Percentiles rank a stretch among this genome's conserved stretches.
These are phyloP conservation scores for Penicillium coprophilum DNA, from an alignment of 495 filamentous ascomycete species.

Conservation along the genomic window DNA sequence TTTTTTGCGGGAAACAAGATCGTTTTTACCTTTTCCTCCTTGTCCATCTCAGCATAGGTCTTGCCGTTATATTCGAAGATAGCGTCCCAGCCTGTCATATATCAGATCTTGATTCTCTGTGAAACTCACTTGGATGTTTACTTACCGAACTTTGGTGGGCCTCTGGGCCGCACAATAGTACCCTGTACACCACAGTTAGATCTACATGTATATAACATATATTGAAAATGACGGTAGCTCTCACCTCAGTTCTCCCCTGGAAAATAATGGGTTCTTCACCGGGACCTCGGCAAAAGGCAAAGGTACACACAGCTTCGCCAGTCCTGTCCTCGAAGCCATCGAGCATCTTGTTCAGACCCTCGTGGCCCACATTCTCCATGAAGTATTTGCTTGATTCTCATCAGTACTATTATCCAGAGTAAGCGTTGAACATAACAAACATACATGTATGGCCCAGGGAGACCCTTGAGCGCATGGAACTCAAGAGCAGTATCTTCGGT, in stretches of 20 bases:
- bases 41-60: slow-evolving; percentile 98
- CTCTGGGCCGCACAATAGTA: slow-evolving; percentile 45
- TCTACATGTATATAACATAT: neutral
- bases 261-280: slow-evolving; percentile 85
- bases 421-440: neutral
- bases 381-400: slow-evolving; percentile 77
- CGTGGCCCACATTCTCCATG: slow-evolving; percentile 73
- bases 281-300: slow-evolving; percentile 85
- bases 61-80: slow-evolving; percentile 93
- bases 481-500: slow-evolving; percentile 95
- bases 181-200: slow-evolving; percentile 37
- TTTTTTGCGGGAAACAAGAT: neutral
- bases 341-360: slow-evolving; percentile 88
- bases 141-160: slow-evolving; percentile 81
- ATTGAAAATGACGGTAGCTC: neutral
- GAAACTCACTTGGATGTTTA: slow-evolving; percentile 13
- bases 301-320: slow-evolving; percentile 93
- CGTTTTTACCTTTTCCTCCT: slow-evolving; percentile 63
- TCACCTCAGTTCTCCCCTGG: slow-evolving; percentile 72
- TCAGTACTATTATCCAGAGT: neutral
- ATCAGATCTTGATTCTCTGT: neutral
- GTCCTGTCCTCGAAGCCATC: slow-evolving; percentile 84
- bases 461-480: slow-evolving; percentile 82
- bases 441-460: slow-evolving; percentile 98
- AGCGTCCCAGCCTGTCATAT: slow-evolving; percentile 78